Base-by-base conservation (phyloP, 805 yeast species). In the Yamadazyma endophytica region DNA sequence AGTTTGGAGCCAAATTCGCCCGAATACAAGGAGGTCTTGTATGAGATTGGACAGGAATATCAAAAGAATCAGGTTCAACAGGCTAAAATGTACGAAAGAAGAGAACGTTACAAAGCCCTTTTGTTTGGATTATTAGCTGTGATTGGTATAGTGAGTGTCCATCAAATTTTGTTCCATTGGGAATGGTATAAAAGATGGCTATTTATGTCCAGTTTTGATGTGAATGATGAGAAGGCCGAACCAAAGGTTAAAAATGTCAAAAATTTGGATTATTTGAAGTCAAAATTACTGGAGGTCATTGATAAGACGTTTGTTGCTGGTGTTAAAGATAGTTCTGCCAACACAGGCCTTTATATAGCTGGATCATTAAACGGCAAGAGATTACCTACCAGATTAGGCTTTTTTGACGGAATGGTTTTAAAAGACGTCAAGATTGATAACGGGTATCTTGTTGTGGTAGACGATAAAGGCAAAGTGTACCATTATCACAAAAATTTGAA, bases 401-500 rank as follows among this genome's bases (percentile, higher is more conserved):
- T 67, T 42, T 87, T 90, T 45, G 86, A 87, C 48, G 71, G 72
- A 23, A 68, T 69, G 58, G 46, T 63, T 11, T 54, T 86, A 18
- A 64, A 70, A 28, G 81, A 77, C 47, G 75, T 89, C 4, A 61
- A 66, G 13, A 49, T 86, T 2, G 62, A 68, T 15, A 67, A 65
- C 4, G 56, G 50, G 32, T 54, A 56, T 9, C 60, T 75, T 6
- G 78, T 73, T 17, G 87, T 87, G 0, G 73, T 86, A 12, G 74
- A 79, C 38, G 66, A 68, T 1, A 72, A 70, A 11, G 97, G 97
- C 13, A 73, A 82, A 46, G 65, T 87, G 19, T 77, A 76, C 33
- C 83, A 82, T 49, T 86, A 89, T 84, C 15, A 23, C 8, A 24
- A 29, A 5, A 16, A 21, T 9, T 49, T 48, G 32, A 48, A 55